Evolutionary conservation across 805 yeast species (phyloP).

Genomic region (Crinitomyces ghanaensis): DNA sequence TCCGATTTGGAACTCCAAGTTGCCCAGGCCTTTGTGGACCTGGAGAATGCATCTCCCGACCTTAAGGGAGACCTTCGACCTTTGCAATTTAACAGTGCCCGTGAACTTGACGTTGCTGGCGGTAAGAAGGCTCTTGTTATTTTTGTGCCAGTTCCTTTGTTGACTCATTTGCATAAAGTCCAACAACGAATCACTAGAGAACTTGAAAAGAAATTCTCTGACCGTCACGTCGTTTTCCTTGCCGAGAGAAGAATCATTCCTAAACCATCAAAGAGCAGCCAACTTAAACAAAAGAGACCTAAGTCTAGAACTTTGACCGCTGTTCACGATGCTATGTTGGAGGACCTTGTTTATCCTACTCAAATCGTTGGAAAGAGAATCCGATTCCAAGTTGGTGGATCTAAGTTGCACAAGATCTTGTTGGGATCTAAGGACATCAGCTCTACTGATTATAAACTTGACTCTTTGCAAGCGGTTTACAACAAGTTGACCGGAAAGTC

Average conservation of each 20-base stretch:
- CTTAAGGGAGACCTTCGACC: slow-evolving; percentile 97
- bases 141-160: slow-evolving; percentile 96
- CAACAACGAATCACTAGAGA: slow-evolving; percentile 92
- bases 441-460: slow-evolving; percentile 96
- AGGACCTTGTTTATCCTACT: slow-evolving; percentile 99
- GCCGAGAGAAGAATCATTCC: slow-evolving; percentile 99
- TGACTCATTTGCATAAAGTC: slow-evolving; percentile 97
- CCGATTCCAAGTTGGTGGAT: slow-evolving; percentile 98
- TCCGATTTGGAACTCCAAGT: slow-evolving; percentile 98
- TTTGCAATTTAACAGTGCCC: slow-evolving; percentile 96
- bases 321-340: slow-evolving; percentile 97
- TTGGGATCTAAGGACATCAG: slow-evolving; percentile 96
- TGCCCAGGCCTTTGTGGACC: slow-evolving; percentile 96
- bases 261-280: slow-evolving; percentile 92
- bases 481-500: slow-evolving; percentile 98
- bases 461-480: slow-evolving; percentile 98
- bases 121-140: slow-evolving; percentile 98
- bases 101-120: slow-evolving; percentile 95
- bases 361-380: slow-evolving; percentile 99
- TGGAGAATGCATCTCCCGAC: slow-evolving; percentile 88
- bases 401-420: slow-evolving; percentile 94
- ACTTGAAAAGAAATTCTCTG: slow-evolving; percentile 99
- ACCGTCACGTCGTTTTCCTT: slow-evolving; percentile 97
- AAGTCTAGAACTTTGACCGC: slow-evolving; percentile 98
- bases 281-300: slow-evolving; percentile 97